Evolutionary conservation across 2,329 filamentous ascomycete species (phyloP), one percentile per base, ranked within the genome.

Genomic region (Mycosphaerelloides madeirae): DNA sequence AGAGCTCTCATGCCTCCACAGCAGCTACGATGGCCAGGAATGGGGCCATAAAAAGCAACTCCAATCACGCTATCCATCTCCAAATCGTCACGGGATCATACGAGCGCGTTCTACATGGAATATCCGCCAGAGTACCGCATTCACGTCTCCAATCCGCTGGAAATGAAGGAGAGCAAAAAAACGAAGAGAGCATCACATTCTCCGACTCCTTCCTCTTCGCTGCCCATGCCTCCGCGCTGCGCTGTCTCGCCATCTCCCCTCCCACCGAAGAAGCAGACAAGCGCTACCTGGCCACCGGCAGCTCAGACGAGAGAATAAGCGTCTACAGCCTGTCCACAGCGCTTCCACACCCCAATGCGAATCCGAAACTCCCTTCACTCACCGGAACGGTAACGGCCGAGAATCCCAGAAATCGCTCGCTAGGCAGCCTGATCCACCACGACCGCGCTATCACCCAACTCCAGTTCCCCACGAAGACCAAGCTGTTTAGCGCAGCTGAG

Each of bases 201-300:
- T 80, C 87, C 54, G 91, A 97, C 67, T 91, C 87, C 0, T 98
- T 98, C 67, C 79, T 98, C 45, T 96, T 98, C 78, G 87, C 90
- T 62, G 90, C 93, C 12, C 93, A 98, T 69, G 78, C 81, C 44
- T 94, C 90, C 11, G 84, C 93, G 3, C 87, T 98, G 64, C 85
- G 89, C 58, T 94, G 87, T 63, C 76, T 98, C 28, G 88, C 90
- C 18, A 70, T 96, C 49, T 96, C 91, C 7, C 76, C 85, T 0
- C 75, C 85, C 0, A 53, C 57, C 18, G 56, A 57, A 31, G 61
- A 66, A 28, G 79, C 75, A 53, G 83, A 84, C 66, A 95, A 93
- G 64, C 78, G 95, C 38, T 83, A 93, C 55, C 80, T 98, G 38
- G 93, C 93, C 11, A 95, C 86, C 8, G 93, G 93, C 55, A 85